Base-by-base conservation (phyloP, 495 filamentous ascomycete species). In the Aspergillus coremiiformis region DNA sequence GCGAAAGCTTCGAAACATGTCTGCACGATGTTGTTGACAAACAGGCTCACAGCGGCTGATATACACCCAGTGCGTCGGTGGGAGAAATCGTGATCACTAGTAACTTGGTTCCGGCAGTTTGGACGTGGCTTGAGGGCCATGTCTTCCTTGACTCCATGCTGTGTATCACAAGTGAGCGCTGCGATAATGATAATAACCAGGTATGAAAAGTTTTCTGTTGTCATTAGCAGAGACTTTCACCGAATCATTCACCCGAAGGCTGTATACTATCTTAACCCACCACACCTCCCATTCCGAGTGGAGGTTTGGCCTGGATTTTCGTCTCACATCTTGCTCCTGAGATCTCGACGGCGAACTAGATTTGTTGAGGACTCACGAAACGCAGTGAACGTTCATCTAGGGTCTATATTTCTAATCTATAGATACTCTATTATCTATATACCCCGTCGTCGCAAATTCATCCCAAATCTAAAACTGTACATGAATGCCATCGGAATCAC, bases 321-420 rank as follows among this genome's bases (percentile, higher is more conserved):
- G 84, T 82, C 0, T 81, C 85, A 60, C 84, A 87, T 50, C 54
- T 87, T 29, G 77, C 70, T 4, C 58, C 78, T 11, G 69, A 80
- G 58, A 79, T 84, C 11, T 60, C 78, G 21, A 73, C 78, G 50
- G 78, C 82, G 6, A 81, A 80, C 47, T 84, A 87, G 69, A 84
- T 85, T 39, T 64, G 77, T 1, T 84, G 82, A 82, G 81, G 54
- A 33, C 64, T 66, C 41, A 61, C 58, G 14, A 32, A 47, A 21
- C 58, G 58, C 5, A 52, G 59, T 3, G 12, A 35, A 35, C 12
- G 27, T 35, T 15, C 17, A 17, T 39, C 37, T 19, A 41, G 37
- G 37, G 37, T 41, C 37, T 41, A 41, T 35, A 35, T 35, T 20
- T 51, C 49, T 44, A 33, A 22, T 44, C 39, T 51, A 51, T 44